A percentile compares a stretch with the other conserved stretches of the same genome.
Conservation (phyloP, 2,329 filamentous ascomycete species). For the Orbilia quercus region DNA sequence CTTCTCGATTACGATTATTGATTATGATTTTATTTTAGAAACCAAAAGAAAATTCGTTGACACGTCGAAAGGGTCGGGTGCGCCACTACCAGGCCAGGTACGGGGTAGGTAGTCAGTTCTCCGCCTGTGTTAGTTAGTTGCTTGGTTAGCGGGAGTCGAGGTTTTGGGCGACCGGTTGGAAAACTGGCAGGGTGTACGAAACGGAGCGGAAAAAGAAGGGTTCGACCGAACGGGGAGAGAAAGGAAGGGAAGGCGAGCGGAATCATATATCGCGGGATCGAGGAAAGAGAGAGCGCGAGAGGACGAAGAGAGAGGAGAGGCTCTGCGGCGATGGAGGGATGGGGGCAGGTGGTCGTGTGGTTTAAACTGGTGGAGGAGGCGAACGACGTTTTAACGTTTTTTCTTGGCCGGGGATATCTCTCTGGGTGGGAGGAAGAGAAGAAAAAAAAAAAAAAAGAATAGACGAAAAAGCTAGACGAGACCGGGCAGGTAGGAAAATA, state of each 20-base stretch:
- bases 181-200: conserved; percentile 9
- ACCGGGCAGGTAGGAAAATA: neutral
- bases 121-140: conserved; percentile 4
- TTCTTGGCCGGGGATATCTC: conserved; percentile 31
- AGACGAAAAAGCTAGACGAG: conserved; percentile 2
- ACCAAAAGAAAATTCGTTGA: conserved; percentile 49
- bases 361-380: conserved; percentile 7
- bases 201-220: conserved; percentile 6
- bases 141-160: conserved; percentile 3
- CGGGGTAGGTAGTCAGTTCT: neutral
- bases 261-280: too few relatives aligned
- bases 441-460: conserved; percentile 13
- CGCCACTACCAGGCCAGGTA: neutral
- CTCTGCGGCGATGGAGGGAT: neutral
- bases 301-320: neutral
- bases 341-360: conserved; percentile 8
- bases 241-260: conserved; percentile 11
- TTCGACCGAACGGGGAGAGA: conserved; percentile 1
- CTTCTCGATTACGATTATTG: conserved; percentile 23
- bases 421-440: conserved; percentile 20
- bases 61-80: conserved; percentile 25
- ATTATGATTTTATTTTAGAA: conserved; percentile 11
- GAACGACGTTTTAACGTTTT: conserved; percentile 47
- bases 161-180: conserved; percentile 11
- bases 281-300: conserved; percentile 18